Percentiles rank a stretch among this genome's conserved stretches.
phyloP scores from a whole-genome alignment of 2,329 filamentous ascomycete species.

The Aspergillus unguis region DNA sequence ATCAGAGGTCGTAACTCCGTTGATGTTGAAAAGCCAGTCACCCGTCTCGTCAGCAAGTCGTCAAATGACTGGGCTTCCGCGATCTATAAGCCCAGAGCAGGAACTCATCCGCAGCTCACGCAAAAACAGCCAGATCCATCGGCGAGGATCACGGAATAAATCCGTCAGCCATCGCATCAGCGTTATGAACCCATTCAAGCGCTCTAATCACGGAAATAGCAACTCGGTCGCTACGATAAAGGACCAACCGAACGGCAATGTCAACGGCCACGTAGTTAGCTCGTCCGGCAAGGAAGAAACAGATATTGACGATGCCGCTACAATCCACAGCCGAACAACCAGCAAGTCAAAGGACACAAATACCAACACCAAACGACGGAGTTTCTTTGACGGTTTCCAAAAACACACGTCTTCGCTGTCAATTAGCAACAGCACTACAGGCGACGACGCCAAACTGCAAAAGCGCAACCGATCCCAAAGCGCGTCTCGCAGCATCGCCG shows the following conservation, averaged over 20 bases:
- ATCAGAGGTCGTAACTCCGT: slow-evolving; percentile 37
- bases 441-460: slow-evolving; percentile 22
- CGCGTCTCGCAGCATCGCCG: slow-evolving; percentile 25
- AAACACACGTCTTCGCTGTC: slow-evolving; percentile 35
- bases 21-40: slow-evolving; percentile 41
- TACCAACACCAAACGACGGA: slow-evolving; percentile 38
- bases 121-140: slow-evolving; percentile 27
- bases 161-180: slow-evolving; percentile 42
- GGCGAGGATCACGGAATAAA: slow-evolving; percentile 33
- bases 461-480: slow-evolving; percentile 27
- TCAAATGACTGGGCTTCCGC: slow-evolving; percentile 22
- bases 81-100: slow-evolving; percentile 36
- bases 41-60: slow-evolving; percentile 26
- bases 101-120: slow-evolving; percentile 34
- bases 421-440: slow-evolving; percentile 21
- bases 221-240: slow-evolving; percentile 38
- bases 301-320: slow-evolving; percentile 33
- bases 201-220: slow-evolving; percentile 34
- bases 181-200: slow-evolving; percentile 44
- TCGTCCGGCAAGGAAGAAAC: slow-evolving; percentile 17
- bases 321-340: slow-evolving; percentile 37
- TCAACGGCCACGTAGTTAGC: slow-evolving; percentile 16
- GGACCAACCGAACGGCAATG: slow-evolving; percentile 18
- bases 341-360: slow-evolving; percentile 33
- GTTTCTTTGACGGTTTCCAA: slow-evolving; percentile 36